Percentiles rank a stretch among this genome's conserved stretches.
phyloP scores from a whole-genome alignment of 2,329 filamentous ascomycete species.

The Zalaria obscura region DNA sequence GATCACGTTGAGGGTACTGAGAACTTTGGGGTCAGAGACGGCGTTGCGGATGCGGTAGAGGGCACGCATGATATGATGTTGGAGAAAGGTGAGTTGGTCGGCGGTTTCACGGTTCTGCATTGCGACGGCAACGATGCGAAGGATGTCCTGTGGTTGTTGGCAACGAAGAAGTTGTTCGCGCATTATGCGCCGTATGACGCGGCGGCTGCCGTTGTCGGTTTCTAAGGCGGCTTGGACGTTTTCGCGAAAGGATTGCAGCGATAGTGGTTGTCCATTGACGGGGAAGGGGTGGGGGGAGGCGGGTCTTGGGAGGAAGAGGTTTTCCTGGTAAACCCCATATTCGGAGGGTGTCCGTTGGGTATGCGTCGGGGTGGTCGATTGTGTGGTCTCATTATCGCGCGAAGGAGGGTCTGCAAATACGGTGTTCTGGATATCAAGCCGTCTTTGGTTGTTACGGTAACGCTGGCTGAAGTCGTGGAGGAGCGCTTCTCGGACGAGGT shows the following conservation, averaged over 20 bases:
- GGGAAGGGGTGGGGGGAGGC: slow-evolving; percentile 1
- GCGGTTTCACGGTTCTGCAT: slow-evolving; percentile 10
- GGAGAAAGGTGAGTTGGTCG: slow-evolving; percentile 9
- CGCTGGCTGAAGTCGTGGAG: background rate
- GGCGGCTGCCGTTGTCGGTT: no score
- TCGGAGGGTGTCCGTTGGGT: no score
- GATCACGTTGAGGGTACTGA: slow-evolving; percentile 13
- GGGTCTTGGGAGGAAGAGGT: background rate
- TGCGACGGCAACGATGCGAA: slow-evolving; percentile 16
- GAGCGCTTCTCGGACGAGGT: slow-evolving; percentile 1
- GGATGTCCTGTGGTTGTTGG: slow-evolving; percentile 14
- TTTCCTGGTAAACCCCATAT: background rate
- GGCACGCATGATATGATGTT: slow-evolving; percentile 15
- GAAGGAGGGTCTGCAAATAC: background rate
- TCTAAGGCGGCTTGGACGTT: slow-evolving; percentile 7
- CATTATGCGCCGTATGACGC: slow-evolving; percentile 8
- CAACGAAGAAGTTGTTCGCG: slow-evolving; percentile 16
- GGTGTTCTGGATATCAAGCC: background rate
- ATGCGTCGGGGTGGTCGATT: background rate
- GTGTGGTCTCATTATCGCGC: background rate
- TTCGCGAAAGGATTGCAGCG: slow-evolving; percentile 9
- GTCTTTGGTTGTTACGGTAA: background rate
- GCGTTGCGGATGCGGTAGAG: slow-evolving; percentile 17
- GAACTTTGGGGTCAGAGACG: slow-evolving; percentile 14
- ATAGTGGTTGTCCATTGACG: slow-evolving; percentile 3